Evolutionary conservation across 257 asterid genomes (phyloP), one percentile per base, ranked within the genome.

Genomic region (Voacanga thouarsii): DNA sequence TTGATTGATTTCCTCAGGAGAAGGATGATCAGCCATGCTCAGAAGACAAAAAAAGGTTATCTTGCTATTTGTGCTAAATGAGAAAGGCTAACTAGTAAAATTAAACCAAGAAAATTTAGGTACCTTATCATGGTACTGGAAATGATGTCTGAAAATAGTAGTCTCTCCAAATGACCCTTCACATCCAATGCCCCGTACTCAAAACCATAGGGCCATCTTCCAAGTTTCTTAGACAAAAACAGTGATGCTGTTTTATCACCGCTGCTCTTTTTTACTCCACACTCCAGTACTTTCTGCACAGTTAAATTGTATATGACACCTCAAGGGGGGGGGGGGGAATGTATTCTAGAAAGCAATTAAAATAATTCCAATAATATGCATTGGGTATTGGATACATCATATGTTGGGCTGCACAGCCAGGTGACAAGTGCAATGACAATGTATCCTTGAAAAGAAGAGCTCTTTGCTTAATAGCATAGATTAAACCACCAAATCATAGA

Each of bases 151-250:
- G 90, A 84, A 86, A 96, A 84, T 69, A 56, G 80, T 72, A 92
- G 77, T 63, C 93, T 79, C 83, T 96, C 97, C 87, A 96, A 77
- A 79, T 92, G 92, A 88, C 82, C 79, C 87, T 92, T 92, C 78
- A 91, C 95, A 77, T 92, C 97, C 68, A 93, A 85, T 78, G 96
- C 97, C 82, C 97, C 98, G 82, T 87, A 89, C 85, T 96, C 97
- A 77, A 79, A 82, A 75, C 97, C 98, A 77, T 88, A 57, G 18
- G 88, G 77, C 90, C 87, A 82, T 85, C 90, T 88, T 75, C 85
- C 83, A 24, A 96, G 97, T 76, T 81, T 87, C 80, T 78, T 84
- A 39, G 96, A 92, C 86, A 96, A 83, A 86, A 86, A 92, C 56
- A 96, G 78, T 1, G 97, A 86, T 30, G 99, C 98, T 60, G 88